These are phyloP conservation scores for Gillenia trifoliata DNA, from an alignment of 306 rosid species.

Conservation along the genomic window DNA sequence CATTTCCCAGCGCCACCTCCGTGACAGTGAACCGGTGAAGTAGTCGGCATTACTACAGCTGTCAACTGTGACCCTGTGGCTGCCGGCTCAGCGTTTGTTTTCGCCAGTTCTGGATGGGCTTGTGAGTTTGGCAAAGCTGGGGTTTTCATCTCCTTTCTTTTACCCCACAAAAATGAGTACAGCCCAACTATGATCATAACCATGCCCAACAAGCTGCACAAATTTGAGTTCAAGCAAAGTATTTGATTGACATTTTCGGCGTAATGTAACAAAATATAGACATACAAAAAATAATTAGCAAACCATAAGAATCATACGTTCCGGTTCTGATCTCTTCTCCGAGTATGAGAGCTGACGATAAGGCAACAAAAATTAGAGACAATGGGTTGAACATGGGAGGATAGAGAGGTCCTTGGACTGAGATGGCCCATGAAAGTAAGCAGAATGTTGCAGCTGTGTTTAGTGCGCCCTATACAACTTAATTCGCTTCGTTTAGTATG, in stretches of 20 bases:
- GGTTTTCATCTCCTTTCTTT: constrained; percentile 22
- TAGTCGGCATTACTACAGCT: constrained; percentile 22
- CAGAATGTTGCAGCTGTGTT: constrained; percentile 57
- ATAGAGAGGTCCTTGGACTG: constrained; percentile 54
- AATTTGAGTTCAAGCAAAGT: not conserved
- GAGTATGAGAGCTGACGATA: constrained; percentile 46
- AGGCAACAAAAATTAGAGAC: constrained; percentile 54
- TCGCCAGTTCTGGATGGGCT: constrained; percentile 7
- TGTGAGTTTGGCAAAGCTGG: constrained; percentile 1
- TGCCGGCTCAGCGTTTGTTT: constrained; percentile 4
- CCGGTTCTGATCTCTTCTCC: constrained; percentile 49
- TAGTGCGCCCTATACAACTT: constrained; percentile 46
- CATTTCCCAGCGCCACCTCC: not conserved
- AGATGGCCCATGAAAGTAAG: constrained; percentile 46
- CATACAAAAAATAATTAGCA: not conserved
- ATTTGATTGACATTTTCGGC: not conserved
- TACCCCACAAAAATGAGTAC: constrained; percentile 61
- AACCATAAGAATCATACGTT: constrained; percentile 29
- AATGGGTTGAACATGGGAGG: constrained; percentile 75
- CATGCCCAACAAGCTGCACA: constrained; percentile 55
- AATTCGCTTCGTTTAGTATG: no score
- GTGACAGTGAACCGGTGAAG: constrained; percentile 15
- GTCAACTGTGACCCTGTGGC: constrained; percentile 9
- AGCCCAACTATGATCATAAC: constrained; percentile 49
- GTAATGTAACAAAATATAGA: not conserved